phyloP scores from a whole-genome alignment of 345 rosid genomes.

The Bretschneidera sinensis region DNA sequence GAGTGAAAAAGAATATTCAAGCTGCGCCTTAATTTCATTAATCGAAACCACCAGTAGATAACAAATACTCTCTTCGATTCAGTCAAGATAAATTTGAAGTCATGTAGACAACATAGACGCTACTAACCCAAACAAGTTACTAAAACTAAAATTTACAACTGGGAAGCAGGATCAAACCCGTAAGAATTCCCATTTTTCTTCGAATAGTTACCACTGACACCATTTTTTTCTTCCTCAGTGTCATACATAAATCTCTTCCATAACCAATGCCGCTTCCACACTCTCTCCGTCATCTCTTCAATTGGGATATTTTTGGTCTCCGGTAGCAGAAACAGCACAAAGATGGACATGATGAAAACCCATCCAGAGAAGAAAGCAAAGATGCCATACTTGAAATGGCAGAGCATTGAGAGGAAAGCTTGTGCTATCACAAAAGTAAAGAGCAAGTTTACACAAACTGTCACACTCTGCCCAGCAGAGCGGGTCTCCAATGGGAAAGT shows the following conservation, averaged over 20 bases:
- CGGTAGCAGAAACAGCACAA: conserved; percentile 68
- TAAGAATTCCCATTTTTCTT: conserved; percentile 32
- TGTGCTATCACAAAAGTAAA: conserved; percentile 91
- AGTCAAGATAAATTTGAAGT: too few species aligned
- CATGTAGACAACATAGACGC: too few species aligned
- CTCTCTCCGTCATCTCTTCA: conserved; percentile 97
- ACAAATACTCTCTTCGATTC: too few species aligned
- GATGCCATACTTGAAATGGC: conserved; percentile 89
- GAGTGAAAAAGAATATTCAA: too few species aligned
- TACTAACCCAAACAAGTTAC: too few species aligned
- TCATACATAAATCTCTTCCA: conserved; percentile 84
- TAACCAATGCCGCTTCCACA: conserved; percentile 92
- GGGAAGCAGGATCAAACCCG: conserved; percentile 45
- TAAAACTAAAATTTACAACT: conserved; percentile 27
- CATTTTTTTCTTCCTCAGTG: conserved; percentile 3
- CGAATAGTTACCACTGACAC: conserved; percentile 16
- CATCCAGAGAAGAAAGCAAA: conserved; percentile 88
- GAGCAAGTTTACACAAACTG: conserved; percentile 77
- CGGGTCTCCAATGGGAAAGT: conserved; percentile 92
- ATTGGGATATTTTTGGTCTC: conserved; percentile 92
- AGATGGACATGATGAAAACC: conserved; percentile 80
- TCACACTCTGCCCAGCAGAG: conserved; percentile 92
- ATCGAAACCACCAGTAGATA: too few species aligned
- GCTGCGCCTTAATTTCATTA: too few species aligned
- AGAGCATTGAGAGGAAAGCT: conserved; percentile 94